Percentiles rank a stretch among this genome's conserved stretches.
These are phyloP conservation scores for Castanopsis chinensis DNA, from an alignment of 306 rosid genomes.

Conservation along the genomic window DNA sequence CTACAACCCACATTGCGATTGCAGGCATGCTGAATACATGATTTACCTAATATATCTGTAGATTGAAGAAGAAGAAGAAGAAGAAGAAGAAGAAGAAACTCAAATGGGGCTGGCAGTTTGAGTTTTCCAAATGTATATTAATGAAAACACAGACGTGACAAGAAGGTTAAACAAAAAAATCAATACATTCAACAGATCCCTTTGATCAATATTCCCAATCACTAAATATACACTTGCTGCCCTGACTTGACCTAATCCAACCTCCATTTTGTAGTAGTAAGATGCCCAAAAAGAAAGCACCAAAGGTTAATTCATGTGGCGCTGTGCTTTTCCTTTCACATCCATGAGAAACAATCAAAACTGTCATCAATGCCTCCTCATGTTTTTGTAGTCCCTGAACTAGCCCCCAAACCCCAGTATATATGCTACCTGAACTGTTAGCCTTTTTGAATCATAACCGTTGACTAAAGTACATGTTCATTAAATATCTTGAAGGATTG, in stretches of 20 bases:
- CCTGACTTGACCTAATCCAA: slow-evolving; percentile 47
- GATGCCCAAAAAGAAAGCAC: slow-evolving; percentile 40
- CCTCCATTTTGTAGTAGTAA: slow-evolving; percentile 39
- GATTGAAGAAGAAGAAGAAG: neutral
- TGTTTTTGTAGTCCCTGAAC: slow-evolving; percentile 30
- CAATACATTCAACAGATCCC: slow-evolving; percentile 42
- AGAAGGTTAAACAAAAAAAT: slow-evolving; percentile 27
- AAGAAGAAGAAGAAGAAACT: neutral
- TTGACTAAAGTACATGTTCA: slow-evolving; percentile 84
- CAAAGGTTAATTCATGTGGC: slow-evolving; percentile 1
- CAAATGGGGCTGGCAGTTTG: neutral
- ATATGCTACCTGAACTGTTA: slow-evolving; percentile 42
- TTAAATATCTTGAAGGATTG: slow-evolving; percentile 96
- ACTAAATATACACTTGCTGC: slow-evolving; percentile 46
- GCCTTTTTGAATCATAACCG: slow-evolving; percentile 45
- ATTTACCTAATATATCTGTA: neutral
- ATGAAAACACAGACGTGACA: slow-evolving; percentile 27
- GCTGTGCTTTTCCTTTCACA: slow-evolving; percentile 22
- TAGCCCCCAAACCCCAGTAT: slow-evolving; percentile 45
- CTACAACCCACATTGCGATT: neutral
- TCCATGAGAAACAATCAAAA: slow-evolving; percentile 34
- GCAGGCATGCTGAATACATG: neutral
- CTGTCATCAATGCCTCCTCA: slow-evolving; percentile 36
- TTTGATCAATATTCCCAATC: slow-evolving; percentile 42
- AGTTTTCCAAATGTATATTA: neutral